Evolutionary conservation across 2,329 filamentous ascomycete genomes (phyloP), one percentile per base, ranked within the genome.

Genomic region (Fusarium dimerum): DNA sequence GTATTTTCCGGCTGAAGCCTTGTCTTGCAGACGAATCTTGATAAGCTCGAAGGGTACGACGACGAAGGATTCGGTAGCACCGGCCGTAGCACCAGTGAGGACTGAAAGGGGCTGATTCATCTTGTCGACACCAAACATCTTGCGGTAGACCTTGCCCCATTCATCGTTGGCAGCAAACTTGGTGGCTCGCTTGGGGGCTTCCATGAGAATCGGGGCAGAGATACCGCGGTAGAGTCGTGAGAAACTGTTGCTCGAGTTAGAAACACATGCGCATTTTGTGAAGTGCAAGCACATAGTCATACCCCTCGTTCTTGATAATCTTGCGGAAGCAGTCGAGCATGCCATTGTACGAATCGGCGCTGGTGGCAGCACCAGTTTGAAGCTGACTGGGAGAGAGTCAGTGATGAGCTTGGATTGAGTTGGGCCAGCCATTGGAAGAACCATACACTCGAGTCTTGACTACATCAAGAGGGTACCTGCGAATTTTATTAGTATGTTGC

Each of bases 101-200:
- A 97, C 84, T 20, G 94, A 96, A 53, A 99, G 84, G 2, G 85
- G 84, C 77, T 99, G 94, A 69, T 83, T 97, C 87, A 95, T 94
- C 78, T 96, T 90, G 51, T 84, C 74, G 50, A 88, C 81, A 61
- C 90, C 91, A 71, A 99, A 97, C 46, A 88, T 72, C 63, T 88
- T 88, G 70, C 92, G 89, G 80, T 96, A 99, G 76, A 97, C 83
- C 75, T 92, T 86, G 67, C 94, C 94, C 94, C 94, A 99, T 73
- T 93, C 90, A 73, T 99, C 94, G 76, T 99, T 99, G 76, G 94
- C 94, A 43, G 94, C 93, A 76, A 99, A 99, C 76, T 99, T 99
- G 78, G 91, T 97, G 41, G 93, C 93, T 77, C 92, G 86, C 84
- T 96, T 96, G 67, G 78, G 75, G 55, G 92, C 92, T 76, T 97